Base-by-base conservation (phyloP, 1,139 yeast genomes). In the Pichia terricola region DNA sequence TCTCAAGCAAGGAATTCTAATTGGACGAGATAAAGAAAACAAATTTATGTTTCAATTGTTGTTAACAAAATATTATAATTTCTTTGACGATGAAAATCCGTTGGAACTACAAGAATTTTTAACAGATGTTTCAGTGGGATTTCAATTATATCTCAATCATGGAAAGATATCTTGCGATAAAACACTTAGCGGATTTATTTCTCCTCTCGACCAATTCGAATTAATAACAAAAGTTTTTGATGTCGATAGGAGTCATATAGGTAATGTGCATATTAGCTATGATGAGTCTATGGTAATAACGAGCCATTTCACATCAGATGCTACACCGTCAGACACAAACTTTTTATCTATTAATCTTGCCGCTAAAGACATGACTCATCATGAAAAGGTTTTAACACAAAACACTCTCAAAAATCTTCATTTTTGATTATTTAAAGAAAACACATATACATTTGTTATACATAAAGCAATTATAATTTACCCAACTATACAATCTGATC, bases 151-250 rank as follows among this genome's bases (percentile, higher is more conserved):
- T 22, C 44, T 54, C 6, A 37, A 37, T 25, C 39, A 37, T 11
- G 35, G 35, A 8, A 30, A 30, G 11, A 8, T 30, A 2, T 8
- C 8, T 8, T 8, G 11, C 11, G 11, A 30, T 11, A 11, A 30
- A 8, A 30, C 33, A 8, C 33, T 8, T 8, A 30, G 8, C 10
- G 11, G 10, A 11, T 30, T 30, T 30, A 11, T 30, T 30, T 11
- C 11, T 8, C 33, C 33, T 8, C 8, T 8, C 8, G 33, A 30
- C 8, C 16, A 31, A 9, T 47, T 50, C 35, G 31, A 43, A 35
- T 46, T 48, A 30, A 40, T 48, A 2, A 38, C 44, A 4, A 43
- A 49, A 27, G 33, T 55, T 25, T 57, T 50, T 40, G 55, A 55
- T 10, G 10, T 38, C 3, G 50, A 56, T 43, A 42, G 54, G 2